These are phyloP conservation scores for Isatis tinctoria DNA, from an alignment of 345 rosid genomes.

Conservation along the genomic window DNA sequence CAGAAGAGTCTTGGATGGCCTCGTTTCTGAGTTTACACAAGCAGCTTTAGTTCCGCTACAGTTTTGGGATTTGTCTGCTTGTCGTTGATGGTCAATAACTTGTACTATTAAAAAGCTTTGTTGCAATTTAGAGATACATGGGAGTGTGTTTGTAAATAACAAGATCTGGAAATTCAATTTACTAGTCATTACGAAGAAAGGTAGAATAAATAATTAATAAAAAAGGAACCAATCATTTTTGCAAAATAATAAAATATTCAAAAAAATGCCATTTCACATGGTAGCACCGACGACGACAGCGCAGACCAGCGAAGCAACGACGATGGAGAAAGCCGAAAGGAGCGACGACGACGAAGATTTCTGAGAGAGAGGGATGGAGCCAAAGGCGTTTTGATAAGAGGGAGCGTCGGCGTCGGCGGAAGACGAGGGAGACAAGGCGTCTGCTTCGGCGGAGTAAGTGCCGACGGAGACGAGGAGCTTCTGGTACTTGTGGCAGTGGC, in stretches of 20 bases:
- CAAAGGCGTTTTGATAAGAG: slow-evolving; percentile 64
- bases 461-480: slow-evolving; percentile 67
- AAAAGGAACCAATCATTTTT: neutral
- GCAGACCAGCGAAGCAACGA: slow-evolving; percentile 40
- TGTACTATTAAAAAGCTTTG: too few species aligned
- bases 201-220: neutral
- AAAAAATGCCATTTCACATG: slow-evolving; percentile 31
- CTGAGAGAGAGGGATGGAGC: slow-evolving; percentile 61
- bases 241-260: neutral
- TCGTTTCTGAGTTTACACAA: too few species aligned
- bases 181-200: too few species aligned
- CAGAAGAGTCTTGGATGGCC: slow-evolving; percentile 14
- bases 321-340: slow-evolving; percentile 23
- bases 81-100: too few species aligned
- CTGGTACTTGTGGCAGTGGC: slow-evolving; percentile 87
- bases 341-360: slow-evolving; percentile 34
- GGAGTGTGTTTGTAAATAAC: neutral
- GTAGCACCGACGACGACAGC: slow-evolving; percentile 33
- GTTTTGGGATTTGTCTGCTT: too few species aligned
- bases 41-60: too few species aligned
- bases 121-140: neutral
- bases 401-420: slow-evolving; percentile 59
- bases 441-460: slow-evolving; percentile 42
- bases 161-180: neutral
- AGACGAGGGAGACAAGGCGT: slow-evolving; percentile 52